Base-by-base conservation (phyloP, 2,329 filamentous ascomycete species). In the Cytospora piceae region DNA sequence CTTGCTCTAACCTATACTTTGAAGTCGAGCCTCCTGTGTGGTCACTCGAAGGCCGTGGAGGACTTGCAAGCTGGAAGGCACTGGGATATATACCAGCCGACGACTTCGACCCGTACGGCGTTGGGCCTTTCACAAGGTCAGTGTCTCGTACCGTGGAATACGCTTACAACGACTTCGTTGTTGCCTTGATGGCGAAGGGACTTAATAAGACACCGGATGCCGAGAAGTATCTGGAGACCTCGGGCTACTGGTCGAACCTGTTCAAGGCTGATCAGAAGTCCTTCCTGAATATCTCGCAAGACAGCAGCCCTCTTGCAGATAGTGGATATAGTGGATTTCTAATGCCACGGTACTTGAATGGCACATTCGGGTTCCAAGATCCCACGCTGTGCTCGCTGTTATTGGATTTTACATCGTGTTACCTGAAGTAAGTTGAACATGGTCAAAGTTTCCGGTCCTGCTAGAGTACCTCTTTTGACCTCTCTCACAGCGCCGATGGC, bases 81-180 rank as follows among this genome's bases (percentile, higher is more conserved):
- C 79, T 91, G 0, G 83, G 85, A 0, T 93, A 90, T 71, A 89
- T 92, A 12, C 90, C 90, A 0, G 82, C 82, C 0, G 82, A 88
- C 60, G 87, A 92, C 65, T 84, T 84, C 60, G 89, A 92, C 71
- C 76, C 79, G 66, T 77, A 77, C 53, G 87, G 88, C 1, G 81
- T 84, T 11, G 90, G 90, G 0, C 84, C 86, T 0, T 83, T 88
- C 71, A 91, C 90, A 0, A 82, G 90, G 4, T 87, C 83, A 62
- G 83, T 92, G 15, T 90, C 87, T 1, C 81, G 90, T 6, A 92
- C 89, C 0, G 83, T 92, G 0, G 90, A 92, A 73, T 92, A 92
- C 71, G 85, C 87, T 1, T 92, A 92, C 74, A 85, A 92, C 65
- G 90, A 92, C 74, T 92, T 87, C 70, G 85, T 83, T 65, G 86